phyloP scores from a whole-genome alignment of 2,329 filamentous ascomycete species.

The Verticillium dahliae region DNA sequence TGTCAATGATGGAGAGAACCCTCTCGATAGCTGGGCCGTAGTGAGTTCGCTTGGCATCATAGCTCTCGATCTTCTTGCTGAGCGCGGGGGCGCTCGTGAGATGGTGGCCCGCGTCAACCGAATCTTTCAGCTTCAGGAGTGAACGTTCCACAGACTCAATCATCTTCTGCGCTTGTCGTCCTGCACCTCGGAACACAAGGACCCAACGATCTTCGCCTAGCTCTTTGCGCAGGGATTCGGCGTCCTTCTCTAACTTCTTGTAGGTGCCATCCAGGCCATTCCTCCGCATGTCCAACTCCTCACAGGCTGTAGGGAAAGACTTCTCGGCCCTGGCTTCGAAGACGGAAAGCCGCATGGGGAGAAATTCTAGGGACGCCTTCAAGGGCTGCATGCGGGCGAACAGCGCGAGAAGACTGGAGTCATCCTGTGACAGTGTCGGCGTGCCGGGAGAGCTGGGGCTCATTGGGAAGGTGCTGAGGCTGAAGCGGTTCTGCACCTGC shows the following conservation, averaged over 20 bases:
- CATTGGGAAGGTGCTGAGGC: slow-evolving; percentile 56
- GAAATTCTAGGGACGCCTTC: slow-evolving; percentile 85
- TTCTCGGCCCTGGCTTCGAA: slow-evolving; percentile 73
- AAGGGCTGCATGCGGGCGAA: slow-evolving; percentile 95
- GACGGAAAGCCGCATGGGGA: slow-evolving; percentile 87
- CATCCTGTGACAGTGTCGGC: slow-evolving; percentile 62
- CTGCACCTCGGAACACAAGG: slow-evolving; percentile 87
- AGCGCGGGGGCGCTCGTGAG: slow-evolving; percentile 63
- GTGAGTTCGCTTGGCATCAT: slow-evolving; percentile 90
- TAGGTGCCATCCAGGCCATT: slow-evolving; percentile 75
- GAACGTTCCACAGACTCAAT: slow-evolving; percentile 90
- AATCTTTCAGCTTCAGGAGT: slow-evolving; percentile 73
- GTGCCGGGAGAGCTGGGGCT: slow-evolving; percentile 56
- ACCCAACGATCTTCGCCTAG: slow-evolving; percentile 95
- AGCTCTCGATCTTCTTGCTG: slow-evolving; percentile 82
- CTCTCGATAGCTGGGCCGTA: slow-evolving; percentile 91
- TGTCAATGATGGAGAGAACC: slow-evolving; percentile 87
- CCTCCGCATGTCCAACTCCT: slow-evolving; percentile 75
- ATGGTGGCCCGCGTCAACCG: slow-evolving; percentile 67
- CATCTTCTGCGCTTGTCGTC: slow-evolving; percentile 91
- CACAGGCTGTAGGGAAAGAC: slow-evolving; percentile 83
- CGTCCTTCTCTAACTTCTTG: slow-evolving; percentile 82
- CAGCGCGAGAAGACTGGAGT: slow-evolving; percentile 79
- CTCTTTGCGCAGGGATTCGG: slow-evolving; percentile 82
- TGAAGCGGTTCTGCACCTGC: slow-evolving; percentile 58